phyloP scores from a whole-genome alignment of 1,284 basidiomycete genomes.

The Sanghuangporus sanghuang region DNA sequence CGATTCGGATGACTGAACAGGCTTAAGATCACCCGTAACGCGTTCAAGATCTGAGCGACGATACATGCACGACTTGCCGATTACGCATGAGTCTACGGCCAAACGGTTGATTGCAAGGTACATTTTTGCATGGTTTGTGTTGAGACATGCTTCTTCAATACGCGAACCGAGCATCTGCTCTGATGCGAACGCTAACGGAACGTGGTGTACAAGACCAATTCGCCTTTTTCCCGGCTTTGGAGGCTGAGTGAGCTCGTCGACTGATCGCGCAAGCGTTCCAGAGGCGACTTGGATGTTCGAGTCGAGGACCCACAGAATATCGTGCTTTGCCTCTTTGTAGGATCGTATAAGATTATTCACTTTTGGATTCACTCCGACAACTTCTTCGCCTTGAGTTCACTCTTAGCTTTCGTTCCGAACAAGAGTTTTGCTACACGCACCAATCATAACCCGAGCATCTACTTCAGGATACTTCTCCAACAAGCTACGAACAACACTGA shows the following conservation, averaged over 20 bases:
- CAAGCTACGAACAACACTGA: slow-evolving; percentile 72
- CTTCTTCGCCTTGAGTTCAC: slow-evolving; percentile 51
- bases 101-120: slow-evolving; percentile 92
- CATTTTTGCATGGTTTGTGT: slow-evolving; percentile 99
- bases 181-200: slow-evolving; percentile 83
- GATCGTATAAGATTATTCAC: slow-evolving; percentile 93
- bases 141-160: slow-evolving; percentile 92
- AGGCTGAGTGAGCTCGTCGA: slow-evolving; percentile 61
- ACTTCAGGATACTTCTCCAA: slow-evolving; percentile 73
- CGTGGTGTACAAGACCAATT: slow-evolving; percentile 92
- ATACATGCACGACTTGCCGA: slow-evolving; percentile 96
- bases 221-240: slow-evolving; percentile 32
- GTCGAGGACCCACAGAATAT: slow-evolving; percentile 96
- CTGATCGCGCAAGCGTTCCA: slow-evolving; percentile 82
- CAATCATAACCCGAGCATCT: slow-evolving; percentile 67
- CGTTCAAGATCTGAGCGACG: slow-evolving; percentile 82
- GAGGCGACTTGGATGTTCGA: slow-evolving; percentile 82
- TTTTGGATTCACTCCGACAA: slow-evolving; percentile 93
- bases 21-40: slow-evolving; percentile 41
- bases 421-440: slow-evolving; percentile 40
- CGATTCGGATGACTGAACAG: slow-evolving; percentile 42
- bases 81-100: slow-evolving; percentile 90
- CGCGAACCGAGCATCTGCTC: slow-evolving; percentile 69
- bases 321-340: slow-evolving; percentile 76
- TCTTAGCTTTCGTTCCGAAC: background rate